phyloP scores from a whole-genome alignment of 2,329 filamentous ascomycete genomes.

The Trichophyton simii region DNA sequence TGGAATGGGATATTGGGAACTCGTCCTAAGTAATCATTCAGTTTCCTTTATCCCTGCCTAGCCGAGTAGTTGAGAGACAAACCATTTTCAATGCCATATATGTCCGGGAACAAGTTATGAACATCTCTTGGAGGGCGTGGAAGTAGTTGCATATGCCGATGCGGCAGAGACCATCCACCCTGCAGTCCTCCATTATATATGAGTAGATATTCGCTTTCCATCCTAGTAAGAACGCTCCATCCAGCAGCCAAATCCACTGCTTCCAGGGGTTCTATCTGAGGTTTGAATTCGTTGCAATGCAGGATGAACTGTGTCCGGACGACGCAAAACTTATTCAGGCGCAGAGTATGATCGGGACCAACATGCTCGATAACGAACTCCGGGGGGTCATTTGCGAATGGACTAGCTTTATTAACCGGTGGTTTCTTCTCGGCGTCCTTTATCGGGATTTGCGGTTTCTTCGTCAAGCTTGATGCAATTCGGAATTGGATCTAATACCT shows the following conservation, averaged over 20 bases:
- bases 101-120: conserved; percentile 13
- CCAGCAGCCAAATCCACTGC: conserved; percentile 12
- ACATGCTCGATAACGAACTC: conserved; percentile 14
- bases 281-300: conserved; percentile 15
- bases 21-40: conserved; percentile 2
- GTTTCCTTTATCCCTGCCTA: background rate
- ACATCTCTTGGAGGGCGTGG: conserved; percentile 9
- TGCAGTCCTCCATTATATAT: conserved; percentile 14
- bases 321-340: conserved; percentile 17
- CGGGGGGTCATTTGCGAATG: conserved; percentile 13
- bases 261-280: conserved; percentile 13
- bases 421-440: conserved; percentile 8
- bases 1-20: conserved; percentile 12
- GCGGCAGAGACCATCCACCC: conserved; percentile 13
- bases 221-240: conserved; percentile 10
- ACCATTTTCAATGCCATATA: conserved; percentile 12
- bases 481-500: conserved; percentile 14
- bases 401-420: conserved; percentile 7
- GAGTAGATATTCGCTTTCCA: conserved; percentile 11
- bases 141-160: conserved; percentile 14
- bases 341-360: conserved; percentile 13
- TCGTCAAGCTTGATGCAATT: conserved; percentile 12
- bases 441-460: conserved; percentile 13
- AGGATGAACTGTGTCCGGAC: conserved; percentile 15
- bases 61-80: background rate